Evolutionary conservation across 495 filamentous ascomycete genomes (phyloP).

Genomic region (Bathelium albidoporum): DNA sequence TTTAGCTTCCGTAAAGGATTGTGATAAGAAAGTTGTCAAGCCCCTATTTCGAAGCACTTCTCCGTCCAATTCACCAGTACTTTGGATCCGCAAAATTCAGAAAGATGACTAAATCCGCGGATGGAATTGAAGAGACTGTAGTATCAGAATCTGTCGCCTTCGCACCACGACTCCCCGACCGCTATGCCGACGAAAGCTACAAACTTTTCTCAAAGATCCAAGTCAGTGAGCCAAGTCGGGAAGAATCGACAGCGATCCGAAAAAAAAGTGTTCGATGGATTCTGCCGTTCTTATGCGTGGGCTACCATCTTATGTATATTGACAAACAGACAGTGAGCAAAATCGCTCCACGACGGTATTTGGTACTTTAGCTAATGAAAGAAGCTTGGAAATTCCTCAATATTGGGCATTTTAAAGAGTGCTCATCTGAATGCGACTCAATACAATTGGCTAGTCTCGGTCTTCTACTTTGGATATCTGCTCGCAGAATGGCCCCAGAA

Average conservation of each 20-base stretch:
- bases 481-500: constrained; percentile 36
- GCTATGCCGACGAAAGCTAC: constrained; percentile 36
- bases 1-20: not conserved
- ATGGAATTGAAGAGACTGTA: not conserved
- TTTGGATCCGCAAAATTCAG: not conserved
- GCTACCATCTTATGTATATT: constrained; percentile 35
- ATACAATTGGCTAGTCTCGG: constrained; percentile 28
- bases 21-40: not conserved
- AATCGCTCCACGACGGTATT: not conserved
- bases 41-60: not conserved
- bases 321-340: constrained; percentile 37
- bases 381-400: constrained; percentile 35
- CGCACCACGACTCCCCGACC: constrained; percentile 29
- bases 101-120: not conserved
- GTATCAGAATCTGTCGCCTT: not conserved
- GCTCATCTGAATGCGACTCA: constrained; percentile 23
- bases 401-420: constrained; percentile 25
- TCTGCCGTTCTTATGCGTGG: constrained; percentile 35
- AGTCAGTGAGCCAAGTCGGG: constrained; percentile 29
- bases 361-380: not conserved
- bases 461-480: constrained; percentile 22
- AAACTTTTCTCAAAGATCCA: constrained; percentile 35
- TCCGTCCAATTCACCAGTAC: not conserved
- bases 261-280: constrained; percentile 35
- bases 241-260: constrained; percentile 31